A percentile compares a stretch with the other conserved stretches of the same genome.
phyloP scores from a whole-genome alignment of 2,329 filamentous ascomycete genomes.

The Emericellopsis cladophorae region DNA sequence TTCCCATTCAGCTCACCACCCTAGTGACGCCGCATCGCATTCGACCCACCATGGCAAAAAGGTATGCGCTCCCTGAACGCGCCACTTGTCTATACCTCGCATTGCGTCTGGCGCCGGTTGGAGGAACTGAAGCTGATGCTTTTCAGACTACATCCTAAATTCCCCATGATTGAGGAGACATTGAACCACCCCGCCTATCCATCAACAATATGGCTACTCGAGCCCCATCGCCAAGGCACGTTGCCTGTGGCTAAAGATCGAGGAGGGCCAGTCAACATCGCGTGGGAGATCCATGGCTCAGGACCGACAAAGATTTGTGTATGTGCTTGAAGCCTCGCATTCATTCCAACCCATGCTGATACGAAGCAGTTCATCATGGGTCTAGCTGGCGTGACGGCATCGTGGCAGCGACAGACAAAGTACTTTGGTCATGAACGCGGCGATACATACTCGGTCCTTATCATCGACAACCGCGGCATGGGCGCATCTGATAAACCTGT shows the following conservation, averaged over 20 bases:
- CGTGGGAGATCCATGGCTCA: constrained; percentile 69
- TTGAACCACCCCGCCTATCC: constrained; percentile 53
- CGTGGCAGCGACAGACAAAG: constrained; percentile 75
- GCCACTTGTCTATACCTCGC: background rate
- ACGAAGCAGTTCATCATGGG: constrained; percentile 62
- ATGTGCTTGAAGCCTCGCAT: constrained; percentile 21
- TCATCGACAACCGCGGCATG: constrained; percentile 78
- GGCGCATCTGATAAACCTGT: constrained; percentile 69
- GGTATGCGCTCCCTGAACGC: background rate
- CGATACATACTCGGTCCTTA: constrained; percentile 57
- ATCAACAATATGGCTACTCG: constrained; percentile 55
- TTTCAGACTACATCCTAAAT: constrained; percentile 5
- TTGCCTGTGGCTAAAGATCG: constrained; percentile 53
- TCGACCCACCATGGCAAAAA: background rate
- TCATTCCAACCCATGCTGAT: constrained; percentile 1
- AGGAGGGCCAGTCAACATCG: constrained; percentile 64
- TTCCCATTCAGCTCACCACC: no score
- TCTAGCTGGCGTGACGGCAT: constrained; percentile 51
- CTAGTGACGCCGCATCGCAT: background rate
- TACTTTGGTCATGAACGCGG: constrained; percentile 64
- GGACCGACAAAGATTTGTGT: constrained; percentile 64
- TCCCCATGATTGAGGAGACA: constrained; percentile 42
- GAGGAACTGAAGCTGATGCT: background rate
- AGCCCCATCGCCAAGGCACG: constrained; percentile 49
- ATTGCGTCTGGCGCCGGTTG: no score